Base-by-base conservation (phyloP, 1,139 yeast genomes). In the Suhomyces bolitotheri region DNA sequence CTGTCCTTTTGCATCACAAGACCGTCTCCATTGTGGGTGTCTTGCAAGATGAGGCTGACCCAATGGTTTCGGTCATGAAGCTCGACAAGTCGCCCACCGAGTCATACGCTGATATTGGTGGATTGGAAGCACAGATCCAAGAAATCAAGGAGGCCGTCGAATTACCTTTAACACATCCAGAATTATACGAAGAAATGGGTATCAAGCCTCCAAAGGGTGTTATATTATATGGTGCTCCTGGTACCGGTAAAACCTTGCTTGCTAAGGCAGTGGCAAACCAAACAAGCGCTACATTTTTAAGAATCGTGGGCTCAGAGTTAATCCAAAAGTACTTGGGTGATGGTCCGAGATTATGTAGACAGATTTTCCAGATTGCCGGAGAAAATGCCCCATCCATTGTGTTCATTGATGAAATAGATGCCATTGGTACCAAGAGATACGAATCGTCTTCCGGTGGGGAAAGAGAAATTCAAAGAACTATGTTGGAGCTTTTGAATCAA, bases 141-240 rank as follows among this genome's bases (percentile, higher is more conserved):
- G 98, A 94, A 64, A 94, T 94, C 51, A 92, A 92, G 64, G 99
- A 94, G 64, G 88, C 97, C 3, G 98, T 94, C 7, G 99, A 94
- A 62, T 74, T 94, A 54, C 99, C 99, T 7, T 73, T 94, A 47
- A 90, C 97, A 14, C 98, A 94, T 62, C 97, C 98, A 1, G 98
- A 94, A 62, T 71, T 94, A 50, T 94, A 92, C 64, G 97, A 94
- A 65, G 97, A 92, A 65, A 92, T 94, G 97, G 99, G 99, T 50
- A 92, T 94, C 58, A 89, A 90, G 56, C 98, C 98, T 7, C 99
- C 99, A 34, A 92, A 92, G 68, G 99, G 99, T 65, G 98, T 94
- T 38, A 90, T 94, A 51, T 73, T 94, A 43, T 94, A 94, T 58
- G 99, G 99, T 51, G 96, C 97, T 0, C 99, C 99, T 22, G 99